A percentile compares a stretch with the other conserved stretches of the same genome.
Evolutionary conservation across 345 rosid genomes (phyloP).

Genomic region (Arabis hirsuta): DNA sequence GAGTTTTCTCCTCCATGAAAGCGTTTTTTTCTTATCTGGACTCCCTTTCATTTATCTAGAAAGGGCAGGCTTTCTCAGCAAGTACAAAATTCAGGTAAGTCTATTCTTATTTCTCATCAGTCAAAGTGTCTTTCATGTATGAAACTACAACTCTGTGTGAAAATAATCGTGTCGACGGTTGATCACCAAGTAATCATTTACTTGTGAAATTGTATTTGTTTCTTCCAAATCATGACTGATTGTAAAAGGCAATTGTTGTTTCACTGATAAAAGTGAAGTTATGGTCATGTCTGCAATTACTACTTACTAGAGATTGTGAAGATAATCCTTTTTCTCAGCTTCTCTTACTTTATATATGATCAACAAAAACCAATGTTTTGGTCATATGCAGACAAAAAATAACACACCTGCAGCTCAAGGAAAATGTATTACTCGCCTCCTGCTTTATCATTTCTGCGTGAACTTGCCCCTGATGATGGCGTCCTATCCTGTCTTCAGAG

Average conservation of each 20-base stretch:
- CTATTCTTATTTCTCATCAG: slow-evolving; percentile 5
- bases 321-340: not conserved
- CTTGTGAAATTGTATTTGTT: not conserved
- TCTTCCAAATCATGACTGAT: not conserved
- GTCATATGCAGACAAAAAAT: slow-evolving; percentile 71
- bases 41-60: slow-evolving; percentile 92
- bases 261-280: slow-evolving; percentile 9
- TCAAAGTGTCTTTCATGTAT: not conserved
- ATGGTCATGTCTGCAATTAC: not conserved
- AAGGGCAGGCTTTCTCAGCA: slow-evolving; percentile 86
- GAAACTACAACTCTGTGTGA: not conserved
- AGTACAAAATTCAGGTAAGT: slow-evolving; percentile 93
- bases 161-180: not conserved
- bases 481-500: slow-evolving; percentile 90
- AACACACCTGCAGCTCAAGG: slow-evolving; percentile 92
- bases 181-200: not conserved
- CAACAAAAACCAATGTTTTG: slow-evolving; percentile 10
- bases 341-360: slow-evolving; percentile 5
- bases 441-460: slow-evolving; percentile 86
- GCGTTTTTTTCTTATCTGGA: slow-evolving; percentile 92
- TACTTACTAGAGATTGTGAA: slow-evolving; percentile 19
- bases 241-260: not conserved
- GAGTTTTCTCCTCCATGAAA: slow-evolving; percentile 93
- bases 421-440: slow-evolving; percentile 79
- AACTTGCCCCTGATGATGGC: slow-evolving; percentile 87